These are phyloP conservation scores for Lophiostoma macrostomum DNA, from an alignment of 495 filamentous ascomycete species.

Conservation along the genomic window DNA sequence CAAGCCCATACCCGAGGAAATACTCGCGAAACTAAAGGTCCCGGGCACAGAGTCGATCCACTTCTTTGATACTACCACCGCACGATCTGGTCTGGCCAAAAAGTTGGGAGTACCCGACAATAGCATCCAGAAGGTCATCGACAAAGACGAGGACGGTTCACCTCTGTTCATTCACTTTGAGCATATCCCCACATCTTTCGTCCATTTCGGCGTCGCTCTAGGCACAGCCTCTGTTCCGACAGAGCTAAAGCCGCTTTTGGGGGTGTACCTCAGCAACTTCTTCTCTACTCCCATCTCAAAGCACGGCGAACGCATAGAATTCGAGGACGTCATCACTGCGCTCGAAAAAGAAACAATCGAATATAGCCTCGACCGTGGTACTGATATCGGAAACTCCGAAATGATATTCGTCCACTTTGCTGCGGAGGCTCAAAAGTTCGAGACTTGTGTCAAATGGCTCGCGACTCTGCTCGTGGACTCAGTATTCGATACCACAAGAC, in stretches of 20 bases:
- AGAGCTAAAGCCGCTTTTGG: constrained; percentile 73
- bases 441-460: constrained; percentile 77
- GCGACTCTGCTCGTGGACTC: constrained; percentile 80
- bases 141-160: constrained; percentile 56
- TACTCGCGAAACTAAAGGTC: constrained; percentile 76
- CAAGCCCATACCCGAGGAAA: constrained; percentile 68
- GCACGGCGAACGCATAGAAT: constrained; percentile 75
- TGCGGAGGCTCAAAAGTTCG: constrained; percentile 84
- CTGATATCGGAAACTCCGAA: constrained; percentile 70
- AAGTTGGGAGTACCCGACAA: constrained; percentile 65
- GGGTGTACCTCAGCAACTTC: constrained; percentile 85
- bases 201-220: constrained; percentile 72
- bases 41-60: constrained; percentile 84
- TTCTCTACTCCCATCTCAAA: constrained; percentile 84
- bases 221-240: constrained; percentile 72
- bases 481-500: constrained; percentile 75
- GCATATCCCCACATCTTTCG: constrained; percentile 85
- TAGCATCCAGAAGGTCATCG: constrained; percentile 70
- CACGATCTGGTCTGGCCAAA: constrained; percentile 75
- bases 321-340: constrained; percentile 85
- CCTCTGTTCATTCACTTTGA: constrained; percentile 97
- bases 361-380: constrained; percentile 66
- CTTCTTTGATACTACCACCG: constrained; percentile 86
- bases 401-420: constrained; percentile 76
- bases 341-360: constrained; percentile 87